Evolutionary conservation across 495 filamentous ascomycete genomes (phyloP), one percentile per base, ranked within the genome.

Genomic region (Cudoniella acicularis): DNA sequence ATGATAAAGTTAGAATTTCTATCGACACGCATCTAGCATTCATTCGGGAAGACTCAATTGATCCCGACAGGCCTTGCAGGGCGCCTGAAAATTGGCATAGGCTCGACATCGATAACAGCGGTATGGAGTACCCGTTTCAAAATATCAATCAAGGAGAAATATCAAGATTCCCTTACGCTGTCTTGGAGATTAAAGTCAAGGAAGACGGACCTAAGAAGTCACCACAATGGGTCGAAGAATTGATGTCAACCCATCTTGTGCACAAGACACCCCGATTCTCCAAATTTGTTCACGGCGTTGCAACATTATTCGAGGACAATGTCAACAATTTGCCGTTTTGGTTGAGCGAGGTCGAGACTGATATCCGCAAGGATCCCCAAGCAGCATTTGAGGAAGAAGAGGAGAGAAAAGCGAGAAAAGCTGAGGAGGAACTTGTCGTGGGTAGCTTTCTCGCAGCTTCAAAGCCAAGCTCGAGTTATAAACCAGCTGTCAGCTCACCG

Each of bases 311-410:
- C 66, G 95, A 98, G 59, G 95, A 98, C 69, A 78, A 96, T 68
- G 93, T 98, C 70, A 98, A 98, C 73, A 90, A 81, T 56, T 85
- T 98, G 57, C 94, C 94, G 3, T 96, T 98, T 79, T 98, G 94
- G 94, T 83, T 97, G 2, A 81, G 86, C 58, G 89, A 92, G 53
- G 75, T 97, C 10, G 93, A 96, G 62, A 90, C 82, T 30, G 94
- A 98, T 65, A 98, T 98, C 64, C 84, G 91, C 52, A 89, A 87
- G 63, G 94, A 98, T 69, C 94, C 94, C 1, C 86, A 94, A 67
- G 81, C 83, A 27, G 94, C 95, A 1, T 98, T 96, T 70, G 87
- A 94, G 53, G 89, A 91, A 65, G 91, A 96, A 65, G 93, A 96
- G 70, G 87, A 92, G 64, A 81, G 86, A 47, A 83, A 87, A 53